Evolutionary conservation across 2,329 filamentous ascomycete species (phyloP).

Genomic region (Botrytis fabae): DNA sequence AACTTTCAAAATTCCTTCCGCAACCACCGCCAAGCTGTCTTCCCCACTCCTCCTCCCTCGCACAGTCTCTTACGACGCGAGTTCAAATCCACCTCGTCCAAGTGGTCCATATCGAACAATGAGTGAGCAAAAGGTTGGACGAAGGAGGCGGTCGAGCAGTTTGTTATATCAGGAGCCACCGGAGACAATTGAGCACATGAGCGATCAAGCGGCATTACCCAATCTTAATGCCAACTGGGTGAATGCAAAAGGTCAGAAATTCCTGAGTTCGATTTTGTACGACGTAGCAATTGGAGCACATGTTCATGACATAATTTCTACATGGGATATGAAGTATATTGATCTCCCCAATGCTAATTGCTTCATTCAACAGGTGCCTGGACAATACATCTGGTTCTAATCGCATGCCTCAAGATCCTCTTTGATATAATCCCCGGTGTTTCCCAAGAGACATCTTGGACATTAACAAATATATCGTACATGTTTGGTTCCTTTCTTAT

Average conservation of each 20-base stretch:
- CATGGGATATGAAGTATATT: conserved; percentile 12
- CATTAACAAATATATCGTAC: conserved; percentile 96
- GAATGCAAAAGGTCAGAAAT: conserved; percentile 86
- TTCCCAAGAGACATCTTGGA: conserved; percentile 98
- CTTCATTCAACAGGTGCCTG: conserved; percentile 70
- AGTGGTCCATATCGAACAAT: conserved; percentile 52
- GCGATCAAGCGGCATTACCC: conserved; percentile 89
- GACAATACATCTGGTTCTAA: conserved; percentile 95
- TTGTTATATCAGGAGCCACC: conserved; percentile 95
- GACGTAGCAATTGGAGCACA: not conserved
- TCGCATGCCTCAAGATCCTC: conserved; percentile 87
- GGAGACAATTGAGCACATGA: conserved; percentile 96
- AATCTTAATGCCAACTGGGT: conserved; percentile 99
- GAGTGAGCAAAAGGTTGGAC: conserved; percentile 64
- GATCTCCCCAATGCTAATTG: conserved; percentile 21
- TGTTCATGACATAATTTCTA: not conserved
- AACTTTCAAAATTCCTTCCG: conserved; percentile 38
- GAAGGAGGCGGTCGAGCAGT: conserved; percentile 94
- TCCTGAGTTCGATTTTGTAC: conserved; percentile 10
- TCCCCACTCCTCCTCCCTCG: conserved; percentile 82
- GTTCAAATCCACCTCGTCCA: conserved; percentile 67
- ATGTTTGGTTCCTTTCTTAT: conserved; percentile 99
- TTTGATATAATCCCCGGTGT: conserved; percentile 96
- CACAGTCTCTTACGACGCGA: conserved; percentile 88
- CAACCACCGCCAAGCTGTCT: conserved; percentile 94